Conservation (phyloP, 495 filamentous ascomycete species). For the Xylaria palmicola region DNA sequence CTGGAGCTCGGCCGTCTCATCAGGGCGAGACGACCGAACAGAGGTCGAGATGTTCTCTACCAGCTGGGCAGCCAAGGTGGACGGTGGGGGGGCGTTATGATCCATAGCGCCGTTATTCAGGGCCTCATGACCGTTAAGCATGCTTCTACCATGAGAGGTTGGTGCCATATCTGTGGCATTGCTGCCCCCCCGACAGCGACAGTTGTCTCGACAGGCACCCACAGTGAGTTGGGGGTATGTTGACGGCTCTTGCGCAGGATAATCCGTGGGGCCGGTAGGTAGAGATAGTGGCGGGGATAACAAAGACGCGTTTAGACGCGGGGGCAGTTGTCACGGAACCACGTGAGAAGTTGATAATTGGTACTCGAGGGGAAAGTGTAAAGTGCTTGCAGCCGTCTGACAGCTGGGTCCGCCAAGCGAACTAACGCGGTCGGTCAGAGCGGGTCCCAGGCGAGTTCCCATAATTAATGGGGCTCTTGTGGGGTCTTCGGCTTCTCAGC, state of each 20-base stretch:
- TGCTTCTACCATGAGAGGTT: constrained; percentile 30
- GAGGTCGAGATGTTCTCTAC: constrained; percentile 54
- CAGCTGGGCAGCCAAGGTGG: constrained; percentile 68
- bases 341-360: constrained; percentile 9
- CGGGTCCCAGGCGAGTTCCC: no score
- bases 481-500: no score
- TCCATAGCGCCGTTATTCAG: constrained; percentile 20
- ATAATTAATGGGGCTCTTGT: no score
- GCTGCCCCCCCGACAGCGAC: not conserved
- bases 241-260: not conserved
- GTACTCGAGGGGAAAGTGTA: not conserved
- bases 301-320: constrained; percentile 15
- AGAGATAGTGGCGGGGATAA: not conserved
- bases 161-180: constrained; percentile 31
- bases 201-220: not conserved
- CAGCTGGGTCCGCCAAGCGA: not conserved
- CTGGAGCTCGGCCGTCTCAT: constrained; percentile 45
- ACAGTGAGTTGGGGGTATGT: not conserved
- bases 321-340: constrained; percentile 13
- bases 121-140: constrained; percentile 22
- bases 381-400: not conserved
- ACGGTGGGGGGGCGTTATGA: constrained; percentile 51
- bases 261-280: not conserved
- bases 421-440: no score
- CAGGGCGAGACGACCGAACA: constrained; percentile 36